These are phyloP conservation scores for Colletotrichum melonis DNA, from an alignment of 2,329 filamentous ascomycete genomes.

Conservation along the genomic window DNA sequence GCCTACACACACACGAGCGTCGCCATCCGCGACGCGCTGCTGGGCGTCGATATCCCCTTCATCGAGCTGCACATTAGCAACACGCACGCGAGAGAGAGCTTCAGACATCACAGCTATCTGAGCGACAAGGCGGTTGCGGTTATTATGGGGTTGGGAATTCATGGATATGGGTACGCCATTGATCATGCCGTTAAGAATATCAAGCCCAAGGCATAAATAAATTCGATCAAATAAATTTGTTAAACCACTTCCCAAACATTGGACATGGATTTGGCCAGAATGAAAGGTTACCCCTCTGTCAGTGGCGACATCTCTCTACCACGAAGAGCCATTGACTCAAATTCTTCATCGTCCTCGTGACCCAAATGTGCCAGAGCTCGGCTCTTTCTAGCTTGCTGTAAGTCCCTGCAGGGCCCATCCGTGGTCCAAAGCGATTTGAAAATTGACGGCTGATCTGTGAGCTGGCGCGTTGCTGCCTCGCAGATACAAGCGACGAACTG, in stretches of 20 bases:
- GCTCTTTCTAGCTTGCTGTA: too few species aligned
- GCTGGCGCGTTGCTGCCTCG: too few species aligned
- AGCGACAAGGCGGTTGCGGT: conserved; percentile 81
- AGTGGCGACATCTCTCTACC: too few species aligned
- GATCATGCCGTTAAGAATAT: conserved; percentile 63
- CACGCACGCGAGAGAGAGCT: conserved; percentile 75
- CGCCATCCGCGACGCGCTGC: conserved; percentile 78
- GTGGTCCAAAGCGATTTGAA: too few species aligned
- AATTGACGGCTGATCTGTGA: too few species aligned
- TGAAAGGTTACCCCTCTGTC: too few species aligned
- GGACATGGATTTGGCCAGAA: too few species aligned
- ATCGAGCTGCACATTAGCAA: conserved; percentile 84
- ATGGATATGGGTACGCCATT: conserved; percentile 71
- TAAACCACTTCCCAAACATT: neutral
- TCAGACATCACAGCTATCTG: conserved; percentile 75
- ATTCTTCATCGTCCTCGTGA: too few species aligned
- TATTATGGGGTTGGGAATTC: conserved; percentile 75
- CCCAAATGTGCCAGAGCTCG: too few species aligned
- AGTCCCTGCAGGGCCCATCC: too few species aligned
- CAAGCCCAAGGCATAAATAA: conserved; percentile 42
- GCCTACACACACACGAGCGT: conserved; percentile 83
- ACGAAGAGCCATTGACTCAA: too few species aligned
- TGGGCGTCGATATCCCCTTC: conserved; percentile 77
- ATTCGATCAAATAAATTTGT: neutral
- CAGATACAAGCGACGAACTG: too few species aligned